phyloP scores from a whole-genome alignment of 768 basidiomycete species.

The Leccinellum luteum region DNA sequence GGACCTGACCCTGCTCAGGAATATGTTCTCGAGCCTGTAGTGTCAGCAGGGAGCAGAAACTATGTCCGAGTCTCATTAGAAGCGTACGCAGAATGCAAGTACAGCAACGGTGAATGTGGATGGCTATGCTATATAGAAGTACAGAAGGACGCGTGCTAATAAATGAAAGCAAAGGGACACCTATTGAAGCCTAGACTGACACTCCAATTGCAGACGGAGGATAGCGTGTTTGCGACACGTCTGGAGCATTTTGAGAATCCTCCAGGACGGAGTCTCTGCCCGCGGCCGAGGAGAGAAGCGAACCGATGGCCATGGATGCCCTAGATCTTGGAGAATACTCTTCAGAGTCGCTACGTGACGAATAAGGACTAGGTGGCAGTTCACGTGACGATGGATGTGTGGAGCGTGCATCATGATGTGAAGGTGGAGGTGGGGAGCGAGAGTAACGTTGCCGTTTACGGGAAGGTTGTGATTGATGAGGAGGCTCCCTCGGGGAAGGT shows the following conservation, averaged over 20 bases:
- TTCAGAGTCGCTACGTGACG: constrained; percentile 64
- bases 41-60: neutral
- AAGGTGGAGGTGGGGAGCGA: constrained; percentile 49
- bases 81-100: constrained; percentile 16
- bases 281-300: constrained; percentile 54
- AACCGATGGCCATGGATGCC: constrained; percentile 79
- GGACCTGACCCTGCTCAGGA: constrained; percentile 9
- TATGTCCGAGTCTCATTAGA: constrained; percentile 16
- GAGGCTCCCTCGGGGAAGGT: constrained; percentile 24
- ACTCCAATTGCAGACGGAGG: constrained; percentile 21
- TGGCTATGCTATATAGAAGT: constrained; percentile 24
- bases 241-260: constrained; percentile 22
- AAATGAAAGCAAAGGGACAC: constrained; percentile 13
- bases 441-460: constrained; percentile 67
- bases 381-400: constrained; percentile 42
- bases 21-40: neutral
- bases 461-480: constrained; percentile 40
- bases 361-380: constrained; percentile 72
- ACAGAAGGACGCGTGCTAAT: constrained; percentile 20
- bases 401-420: constrained; percentile 32
- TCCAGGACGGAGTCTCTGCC: constrained; percentile 27
- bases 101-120: constrained; percentile 18
- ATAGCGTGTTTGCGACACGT: constrained; percentile 19
- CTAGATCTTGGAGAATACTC: constrained; percentile 70
- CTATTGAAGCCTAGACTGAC: constrained; percentile 13